Evolutionary conservation across 768 basidiomycete species (phyloP).

Genomic region (Boletus pseudopeckii): DNA sequence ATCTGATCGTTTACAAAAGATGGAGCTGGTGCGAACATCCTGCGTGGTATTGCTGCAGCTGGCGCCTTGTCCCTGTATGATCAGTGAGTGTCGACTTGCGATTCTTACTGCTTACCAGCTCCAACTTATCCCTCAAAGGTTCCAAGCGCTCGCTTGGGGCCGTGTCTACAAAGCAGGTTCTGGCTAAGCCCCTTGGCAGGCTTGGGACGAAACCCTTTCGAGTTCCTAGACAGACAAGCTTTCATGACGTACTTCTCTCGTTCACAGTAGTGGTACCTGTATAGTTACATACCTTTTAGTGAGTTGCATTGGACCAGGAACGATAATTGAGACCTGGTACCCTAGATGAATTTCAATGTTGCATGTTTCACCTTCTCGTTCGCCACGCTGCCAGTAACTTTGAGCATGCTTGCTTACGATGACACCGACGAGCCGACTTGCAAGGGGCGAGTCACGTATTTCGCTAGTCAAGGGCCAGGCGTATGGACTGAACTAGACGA

Average conservation of each 20-base stretch:
- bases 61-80: conserved; percentile 63
- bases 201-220: background rate
- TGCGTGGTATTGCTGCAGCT: conserved; percentile 50
- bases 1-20: conserved; percentile 35
- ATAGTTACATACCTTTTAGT: background rate
- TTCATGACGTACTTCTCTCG: background rate
- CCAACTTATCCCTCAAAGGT: conserved; percentile 17
- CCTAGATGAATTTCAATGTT: background rate
- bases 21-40: conserved; percentile 54
- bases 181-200: conserved; percentile 5
- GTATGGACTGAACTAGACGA: background rate
- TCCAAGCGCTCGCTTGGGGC: conserved; percentile 55
- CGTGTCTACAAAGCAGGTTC: conserved; percentile 52
- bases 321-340: background rate
- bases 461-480: background rate
- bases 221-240: background rate
- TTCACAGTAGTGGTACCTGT: background rate
- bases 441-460: background rate
- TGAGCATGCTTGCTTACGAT: background rate
- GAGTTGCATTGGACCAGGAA: background rate
- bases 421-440: background rate
- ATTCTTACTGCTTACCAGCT: background rate
- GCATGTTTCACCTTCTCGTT: background rate
- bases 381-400: background rate
- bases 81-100: conserved; percentile 34